A percentile compares a stretch with the other conserved stretches of the same genome.
phyloP scores from a whole-genome alignment of 1,139 yeast species.

The Yamadazyma atmosphaerica region DNA sequence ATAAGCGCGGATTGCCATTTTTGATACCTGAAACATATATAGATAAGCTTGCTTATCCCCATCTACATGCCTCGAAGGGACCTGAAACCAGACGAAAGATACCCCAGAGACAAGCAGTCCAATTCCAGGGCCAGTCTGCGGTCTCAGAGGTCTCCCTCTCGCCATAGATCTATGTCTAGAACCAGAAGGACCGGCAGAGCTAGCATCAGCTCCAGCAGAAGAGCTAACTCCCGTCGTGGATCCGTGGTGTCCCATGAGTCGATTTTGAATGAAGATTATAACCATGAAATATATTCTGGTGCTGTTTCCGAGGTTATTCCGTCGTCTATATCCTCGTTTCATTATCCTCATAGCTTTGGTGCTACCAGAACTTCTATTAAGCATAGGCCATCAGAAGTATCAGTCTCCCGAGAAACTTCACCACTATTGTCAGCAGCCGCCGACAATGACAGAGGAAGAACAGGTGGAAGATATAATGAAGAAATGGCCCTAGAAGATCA shows the following conservation, averaged over 20 bases:
- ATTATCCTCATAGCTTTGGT: constrained; percentile 59
- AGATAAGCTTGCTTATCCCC: no score
- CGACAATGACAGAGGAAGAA: no score
- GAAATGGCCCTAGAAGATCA: constrained; percentile 6
- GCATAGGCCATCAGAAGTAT: constrained; percentile 19
- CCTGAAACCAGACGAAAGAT: no score
- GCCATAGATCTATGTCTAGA: constrained; percentile 6
- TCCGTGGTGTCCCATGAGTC: constrained; percentile 45
- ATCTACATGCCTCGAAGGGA: no score
- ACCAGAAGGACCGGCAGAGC: constrained; percentile 1
- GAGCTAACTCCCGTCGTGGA: constrained; percentile 30
- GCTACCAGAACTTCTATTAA: constrained; percentile 25
- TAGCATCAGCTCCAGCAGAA: neutral
- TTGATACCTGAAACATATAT: no score
- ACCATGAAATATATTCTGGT: constrained; percentile 81
- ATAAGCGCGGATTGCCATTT: no score
- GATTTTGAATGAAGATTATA: constrained; percentile 46
- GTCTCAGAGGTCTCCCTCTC: neutral
- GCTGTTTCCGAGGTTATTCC: constrained; percentile 90
- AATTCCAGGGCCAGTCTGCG: neutral
- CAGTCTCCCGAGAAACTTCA: constrained; percentile 33
- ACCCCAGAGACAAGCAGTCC: no score
- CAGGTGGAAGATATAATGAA: no score
- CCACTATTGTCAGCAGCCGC: constrained; percentile 31
- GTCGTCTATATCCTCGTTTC: constrained; percentile 85